Evolutionary conservation across 768 basidiomycete genomes (phyloP), one percentile per base, ranked within the genome.

Genomic region (Royoungia palumana): DNA sequence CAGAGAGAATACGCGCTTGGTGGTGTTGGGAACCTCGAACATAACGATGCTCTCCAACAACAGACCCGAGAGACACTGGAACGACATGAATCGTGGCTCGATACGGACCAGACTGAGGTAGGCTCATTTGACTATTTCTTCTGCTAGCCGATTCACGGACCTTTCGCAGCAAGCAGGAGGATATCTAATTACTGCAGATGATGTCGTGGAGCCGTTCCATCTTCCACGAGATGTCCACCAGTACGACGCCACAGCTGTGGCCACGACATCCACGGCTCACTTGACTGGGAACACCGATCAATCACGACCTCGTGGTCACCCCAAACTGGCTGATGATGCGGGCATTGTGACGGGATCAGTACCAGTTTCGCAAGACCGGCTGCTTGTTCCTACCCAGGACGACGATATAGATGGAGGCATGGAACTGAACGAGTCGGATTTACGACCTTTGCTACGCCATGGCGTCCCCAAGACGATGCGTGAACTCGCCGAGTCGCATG

Each of bases 171-270:
- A 67, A 59, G 54, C 46, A 11, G 87, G 86, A 12, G 79, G 80
- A 7, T 90, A 87, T 65, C 71, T 92, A 16, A 74, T 79, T 7
- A 81, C 75, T 13, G 85, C 81, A 7, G 87, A 85, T 58, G 81
- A 79, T 50, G 83, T 91, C 45, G 86, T 92, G 2, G 73, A 85
- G 63, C 78, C 81, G 2, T 92, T 81, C 64, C 76, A 77, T 49
- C 70, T 92, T 22, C 89, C 89, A 1, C 81, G 81, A 53, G 76
- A 75, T 72, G 7, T 64, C 58, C 57, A 64, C 44, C 35, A 17
- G 54, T n/a, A 36, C 5, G 60, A 59, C 22, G 34, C 30, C 17
- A 49, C 53, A 17, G 24, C 41, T n/a, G 47, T 44, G 19, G 51
- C 50, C 2, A 41, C 46, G n/a, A 44, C 45, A 24, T 49, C 63